phyloP scores from a whole-genome alignment of 306 rosid genomes.

The Ormosia semicastrata region DNA sequence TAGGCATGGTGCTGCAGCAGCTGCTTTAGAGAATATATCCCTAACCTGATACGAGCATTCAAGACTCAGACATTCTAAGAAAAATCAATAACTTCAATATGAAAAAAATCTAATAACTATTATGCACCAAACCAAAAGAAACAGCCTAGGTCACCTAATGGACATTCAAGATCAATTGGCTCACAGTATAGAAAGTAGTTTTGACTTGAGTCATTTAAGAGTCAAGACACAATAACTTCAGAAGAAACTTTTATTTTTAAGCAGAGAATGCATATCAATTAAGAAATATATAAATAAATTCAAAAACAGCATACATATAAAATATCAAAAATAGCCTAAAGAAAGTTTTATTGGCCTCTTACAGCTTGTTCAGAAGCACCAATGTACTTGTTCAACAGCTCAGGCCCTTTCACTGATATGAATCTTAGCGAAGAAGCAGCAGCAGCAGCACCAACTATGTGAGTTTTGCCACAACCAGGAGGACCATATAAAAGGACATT shows the following conservation, averaged over 20 bases:
- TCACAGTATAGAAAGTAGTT: slow-evolving; percentile 2
- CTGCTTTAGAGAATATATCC: slow-evolving; percentile 91
- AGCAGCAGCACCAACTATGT: slow-evolving; percentile 95
- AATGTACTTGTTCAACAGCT: slow-evolving; percentile 88
- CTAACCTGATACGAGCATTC: slow-evolving; percentile 72
- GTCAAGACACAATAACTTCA: slow-evolving; percentile 6
- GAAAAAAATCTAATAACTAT: background rate
- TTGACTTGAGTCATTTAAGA: background rate
- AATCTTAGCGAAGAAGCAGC: slow-evolving; percentile 90
- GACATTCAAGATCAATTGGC: slow-evolving; percentile 1
- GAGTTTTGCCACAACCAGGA: slow-evolving; percentile 98
- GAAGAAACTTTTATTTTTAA: background rate
- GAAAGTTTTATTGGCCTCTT: slow-evolving; percentile 39
- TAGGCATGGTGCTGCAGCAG: slow-evolving; percentile 94
- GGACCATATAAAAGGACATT: slow-evolving; percentile 94
- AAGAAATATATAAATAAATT: slow-evolving; percentile 8
- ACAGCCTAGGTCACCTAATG: slow-evolving; percentile 13
- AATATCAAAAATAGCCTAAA: slow-evolving; percentile 17
- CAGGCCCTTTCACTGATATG: slow-evolving; percentile 94
- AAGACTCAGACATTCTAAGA: slow-evolving; percentile 14
- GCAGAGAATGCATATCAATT: slow-evolving; percentile 1
- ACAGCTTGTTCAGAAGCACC: slow-evolving; percentile 99
- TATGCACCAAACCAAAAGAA: slow-evolving; percentile 1
- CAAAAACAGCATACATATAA: background rate
- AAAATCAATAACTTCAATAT: slow-evolving; percentile 2